Evolutionary conservation across 441 rosid genomes (phyloP), one percentile per base, ranked within the genome.

Genomic region (Pelargonium citronellum): DNA sequence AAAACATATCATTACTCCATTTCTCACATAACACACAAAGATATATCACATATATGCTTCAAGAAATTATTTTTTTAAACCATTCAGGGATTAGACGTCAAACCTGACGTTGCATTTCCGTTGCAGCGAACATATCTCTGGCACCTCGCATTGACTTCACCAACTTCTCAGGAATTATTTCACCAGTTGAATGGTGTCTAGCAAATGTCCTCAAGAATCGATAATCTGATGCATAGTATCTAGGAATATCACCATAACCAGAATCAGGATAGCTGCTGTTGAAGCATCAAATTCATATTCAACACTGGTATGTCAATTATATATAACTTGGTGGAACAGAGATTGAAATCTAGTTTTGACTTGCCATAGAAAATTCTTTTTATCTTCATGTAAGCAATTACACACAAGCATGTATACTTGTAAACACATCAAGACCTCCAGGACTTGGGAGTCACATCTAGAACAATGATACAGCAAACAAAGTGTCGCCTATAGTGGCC

Each of bases 71-170:
- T 15, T 64, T 67, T 49, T 46, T 58, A 69, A 67, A 78, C 66
- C 72, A 67, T 66, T 66, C 69, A 71, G 72, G 72, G 67, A 70
- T 11, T 69, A 17, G 16, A 73, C 41, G 41, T 66, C 39, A 69
- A 65, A 95, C 99, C 98, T 92, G 98, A n/a, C 93, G 93, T 72
- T 95, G 99, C 83, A 95, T 68, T 78, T 92, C 99, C n/a, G 99
- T 95, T 16, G 98, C 98, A 0, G 91, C 86, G 79, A 95, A 89
- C 97, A 95, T 89, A 74, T 89, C 85, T 82, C 84, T 89, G 47
- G 98, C 97, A 75, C 80, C 88, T 74, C 83, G 95, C 85, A 95
- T 80, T 2, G 98, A 88, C 71, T 79, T 85, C 49, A 90, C 96
- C 81, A 95, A 76, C 70, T 88, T 83, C 84, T 92, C 91, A 5